Evolutionary conservation across 1,284 basidiomycete species (phyloP).

Genomic region (Ganoderma sinense): DNA sequence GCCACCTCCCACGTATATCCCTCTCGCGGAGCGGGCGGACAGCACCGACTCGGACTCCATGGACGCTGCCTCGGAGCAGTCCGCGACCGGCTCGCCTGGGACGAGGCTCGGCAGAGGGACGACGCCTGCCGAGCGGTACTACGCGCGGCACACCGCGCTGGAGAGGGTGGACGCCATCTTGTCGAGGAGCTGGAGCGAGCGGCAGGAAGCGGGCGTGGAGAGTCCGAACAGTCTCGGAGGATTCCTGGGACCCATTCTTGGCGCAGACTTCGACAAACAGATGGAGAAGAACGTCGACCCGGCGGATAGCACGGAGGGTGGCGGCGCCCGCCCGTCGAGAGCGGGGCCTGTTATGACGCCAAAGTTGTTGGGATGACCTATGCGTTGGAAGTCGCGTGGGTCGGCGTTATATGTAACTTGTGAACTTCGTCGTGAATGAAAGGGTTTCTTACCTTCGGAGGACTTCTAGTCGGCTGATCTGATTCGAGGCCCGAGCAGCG

Average conservation of each 20-base stretch:
- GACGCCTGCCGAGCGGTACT: slow-evolving; percentile 38
- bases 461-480: too few species aligned
- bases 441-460: too few species aligned
- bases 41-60: slow-evolving; percentile 11
- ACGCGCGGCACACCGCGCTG: slow-evolving; percentile 38
- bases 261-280: not conserved
- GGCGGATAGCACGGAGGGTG: too few species aligned
- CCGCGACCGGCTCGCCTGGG: not conserved
- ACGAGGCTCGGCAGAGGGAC: slow-evolving; percentile 22
- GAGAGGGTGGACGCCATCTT: slow-evolving; percentile 44
- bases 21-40: slow-evolving; percentile 5
- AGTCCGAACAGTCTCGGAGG: slow-evolving; percentile 24
- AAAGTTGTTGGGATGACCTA: too few species aligned
- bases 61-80: slow-evolving; percentile 6
- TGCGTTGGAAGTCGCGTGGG: too few species aligned
- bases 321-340: too few species aligned
- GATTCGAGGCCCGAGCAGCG: too few species aligned
- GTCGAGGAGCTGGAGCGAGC: slow-evolving; percentile 39
- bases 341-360: too few species aligned
- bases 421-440: too few species aligned
- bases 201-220: slow-evolving; percentile 27
- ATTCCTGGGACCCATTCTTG: not conserved
- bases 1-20: not conserved
- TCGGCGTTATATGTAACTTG: too few species aligned
- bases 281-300: not conserved